phyloP scores from a whole-genome alignment of 345 rosid species.

The Hevea brasiliensis region DNA sequence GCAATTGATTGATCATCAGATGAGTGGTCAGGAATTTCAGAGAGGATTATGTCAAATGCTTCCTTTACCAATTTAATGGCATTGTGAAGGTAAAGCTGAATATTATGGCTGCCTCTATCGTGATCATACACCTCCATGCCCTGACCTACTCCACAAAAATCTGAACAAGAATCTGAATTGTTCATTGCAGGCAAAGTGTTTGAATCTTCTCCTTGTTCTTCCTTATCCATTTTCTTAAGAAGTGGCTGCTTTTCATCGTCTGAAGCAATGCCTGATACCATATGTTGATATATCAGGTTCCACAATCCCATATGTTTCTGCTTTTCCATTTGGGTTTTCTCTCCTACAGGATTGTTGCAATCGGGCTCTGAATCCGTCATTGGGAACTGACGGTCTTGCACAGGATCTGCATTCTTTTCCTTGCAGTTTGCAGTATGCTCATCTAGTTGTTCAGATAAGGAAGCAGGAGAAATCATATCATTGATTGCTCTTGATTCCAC shows the following conservation, averaged over 20 bases:
- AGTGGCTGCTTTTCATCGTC: conserved; percentile 36
- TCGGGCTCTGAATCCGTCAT: conserved; percentile 22
- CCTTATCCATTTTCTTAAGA: conserved; percentile 25
- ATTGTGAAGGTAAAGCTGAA: conserved; percentile 44
- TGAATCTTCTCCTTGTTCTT: conserved; percentile 30
- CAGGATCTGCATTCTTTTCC: conserved; percentile 23
- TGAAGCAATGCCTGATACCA: conserved; percentile 60
- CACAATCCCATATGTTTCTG: conserved; percentile 61
- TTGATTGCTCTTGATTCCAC: conserved; percentile 6
- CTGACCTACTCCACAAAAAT: conserved; percentile 15
- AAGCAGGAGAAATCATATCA: not conserved
- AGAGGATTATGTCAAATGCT: conserved; percentile 77
- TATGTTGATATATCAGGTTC: conserved; percentile 68
- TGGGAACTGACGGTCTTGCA: conserved; percentile 6
- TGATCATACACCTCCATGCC: conserved; percentile 29
- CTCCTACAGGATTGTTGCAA: conserved; percentile 14
- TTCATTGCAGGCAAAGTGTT: conserved; percentile 7
- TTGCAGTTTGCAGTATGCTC: conserved; percentile 13
- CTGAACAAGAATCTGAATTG: conserved; percentile 22
- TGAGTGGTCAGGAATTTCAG: conserved; percentile 62
- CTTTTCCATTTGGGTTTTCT: conserved; percentile 40
- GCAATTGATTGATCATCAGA: conserved; percentile 51
- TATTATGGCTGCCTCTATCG: conserved; percentile 30
- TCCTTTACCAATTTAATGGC: conserved; percentile 71
- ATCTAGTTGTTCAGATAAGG: conserved; percentile 15